Evolutionary conservation across 345 rosid genomes (phyloP).

Genomic region (Heritiera fomes): DNA sequence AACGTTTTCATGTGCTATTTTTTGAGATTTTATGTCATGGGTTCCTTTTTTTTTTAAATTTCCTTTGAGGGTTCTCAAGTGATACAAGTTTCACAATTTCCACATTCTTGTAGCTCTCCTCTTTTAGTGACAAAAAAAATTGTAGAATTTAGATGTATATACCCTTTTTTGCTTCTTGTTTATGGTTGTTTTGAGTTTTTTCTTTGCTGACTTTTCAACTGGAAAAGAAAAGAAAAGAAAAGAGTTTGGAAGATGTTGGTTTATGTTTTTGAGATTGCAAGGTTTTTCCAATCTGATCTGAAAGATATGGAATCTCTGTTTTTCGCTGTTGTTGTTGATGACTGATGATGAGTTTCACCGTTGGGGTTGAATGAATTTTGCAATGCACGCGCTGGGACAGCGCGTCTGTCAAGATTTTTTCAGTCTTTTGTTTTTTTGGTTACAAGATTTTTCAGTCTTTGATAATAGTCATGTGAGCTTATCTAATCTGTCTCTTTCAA

Average conservation of each 20-base stretch:
- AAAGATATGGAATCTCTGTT: conserved; percentile 33
- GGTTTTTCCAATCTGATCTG: background rate
- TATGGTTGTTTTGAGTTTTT: background rate
- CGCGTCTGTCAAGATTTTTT: background rate
- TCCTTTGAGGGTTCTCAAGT: background rate
- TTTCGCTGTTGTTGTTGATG: background rate
- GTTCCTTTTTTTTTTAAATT: background rate
- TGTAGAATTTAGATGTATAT: conserved; percentile 10
- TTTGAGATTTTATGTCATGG: conserved; percentile 17
- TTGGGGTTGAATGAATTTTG: background rate
- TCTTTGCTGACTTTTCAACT: background rate
- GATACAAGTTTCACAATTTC: background rate
- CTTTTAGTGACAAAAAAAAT: background rate
- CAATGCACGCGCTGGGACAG: background rate
- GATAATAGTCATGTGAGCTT: conserved; percentile 24
- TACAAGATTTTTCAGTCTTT: background rate
- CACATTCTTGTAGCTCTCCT: conserved; percentile 1
- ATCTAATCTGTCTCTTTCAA: conserved; percentile 27
- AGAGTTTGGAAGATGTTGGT: conserved; percentile 16
- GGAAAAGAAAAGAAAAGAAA: background rate
- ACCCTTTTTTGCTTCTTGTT: background rate
- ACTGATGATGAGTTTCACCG: background rate
- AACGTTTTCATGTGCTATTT: conserved; percentile 13
- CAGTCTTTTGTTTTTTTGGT: too few species aligned
- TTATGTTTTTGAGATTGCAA: conserved; percentile 21